phyloP scores from a whole-genome alignment of 768 basidiomycete species.

The Neoboletus brunneissimus region DNA sequence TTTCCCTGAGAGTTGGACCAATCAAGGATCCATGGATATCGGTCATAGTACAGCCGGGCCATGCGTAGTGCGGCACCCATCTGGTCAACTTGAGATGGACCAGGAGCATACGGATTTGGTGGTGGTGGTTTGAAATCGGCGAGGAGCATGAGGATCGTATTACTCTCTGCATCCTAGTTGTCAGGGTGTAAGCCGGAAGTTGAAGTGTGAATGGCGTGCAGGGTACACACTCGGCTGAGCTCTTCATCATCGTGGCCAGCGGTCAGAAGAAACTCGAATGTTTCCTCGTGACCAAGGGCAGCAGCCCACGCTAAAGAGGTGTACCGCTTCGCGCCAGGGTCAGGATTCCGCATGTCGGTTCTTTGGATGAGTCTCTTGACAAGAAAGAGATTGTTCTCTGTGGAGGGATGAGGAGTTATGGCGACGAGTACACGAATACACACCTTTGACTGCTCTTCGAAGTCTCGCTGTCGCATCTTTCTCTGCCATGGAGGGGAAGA shows the following conservation, averaged over 20 bases:
- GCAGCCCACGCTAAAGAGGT: constrained; percentile 94
- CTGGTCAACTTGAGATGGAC: constrained; percentile 54
- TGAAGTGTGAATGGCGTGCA: constrained; percentile 3
- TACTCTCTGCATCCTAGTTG: constrained; percentile 82
- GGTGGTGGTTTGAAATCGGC: constrained; percentile 69
- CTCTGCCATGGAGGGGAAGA: constrained; percentile 63
- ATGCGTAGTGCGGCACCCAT: constrained; percentile 77
- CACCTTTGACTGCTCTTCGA: constrained; percentile 79
- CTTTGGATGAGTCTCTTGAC: constrained; percentile 84
- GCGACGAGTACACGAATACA: constrained; percentile 3
- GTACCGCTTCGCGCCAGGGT: constrained; percentile 67
- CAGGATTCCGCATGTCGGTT: constrained; percentile 90
- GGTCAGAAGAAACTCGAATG: constrained; percentile 85
- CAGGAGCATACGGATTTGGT: constrained; percentile 45
- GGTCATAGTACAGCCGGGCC: constrained; percentile 83
- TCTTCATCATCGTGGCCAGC: constrained; percentile 93
- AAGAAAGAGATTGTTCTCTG: constrained; percentile 94
- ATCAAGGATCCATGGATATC: constrained; percentile 83
- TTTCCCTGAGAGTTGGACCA: constrained; percentile 91
- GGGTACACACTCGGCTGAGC: constrained; percentile 70
- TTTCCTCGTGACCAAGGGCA: constrained; percentile 83
- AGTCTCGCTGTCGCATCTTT: constrained; percentile 74
- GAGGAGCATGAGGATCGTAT: constrained; percentile 91
- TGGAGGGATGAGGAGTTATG: constrained; percentile 16
- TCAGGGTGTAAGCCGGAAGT: constrained; percentile 17